A percentile compares a stretch with the other conserved stretches of the same genome.
Evolutionary conservation across 148 eudicot genomes (phyloP).

Genomic region (Dysphania ambrosioides): DNA sequence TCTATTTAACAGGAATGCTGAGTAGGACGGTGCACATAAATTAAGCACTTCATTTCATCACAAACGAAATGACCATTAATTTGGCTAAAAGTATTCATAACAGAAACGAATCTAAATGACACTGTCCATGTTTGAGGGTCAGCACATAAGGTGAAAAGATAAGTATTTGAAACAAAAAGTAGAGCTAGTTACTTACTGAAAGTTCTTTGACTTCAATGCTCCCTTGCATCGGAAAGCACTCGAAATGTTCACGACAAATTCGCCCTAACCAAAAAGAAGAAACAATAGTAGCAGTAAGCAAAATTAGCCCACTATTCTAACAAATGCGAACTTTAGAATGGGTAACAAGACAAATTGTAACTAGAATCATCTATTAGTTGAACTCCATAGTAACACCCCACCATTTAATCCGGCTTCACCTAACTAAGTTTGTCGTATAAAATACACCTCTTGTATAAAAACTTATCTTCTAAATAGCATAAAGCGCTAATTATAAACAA

Average conservation of each 20-base stretch:
- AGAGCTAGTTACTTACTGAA: slow-evolving; percentile 59
- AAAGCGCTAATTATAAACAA: too few relatives aligned
- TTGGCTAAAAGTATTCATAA: too few relatives aligned
- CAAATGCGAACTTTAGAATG: too few relatives aligned
- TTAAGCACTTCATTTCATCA: neutral
- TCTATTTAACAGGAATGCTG: neutral
- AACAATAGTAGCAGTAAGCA: neutral
- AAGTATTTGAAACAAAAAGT: too few relatives aligned
- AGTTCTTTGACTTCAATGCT: slow-evolving; percentile 43
- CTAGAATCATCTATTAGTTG: neutral
- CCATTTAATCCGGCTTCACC: too few relatives aligned
- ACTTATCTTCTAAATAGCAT: too few relatives aligned
- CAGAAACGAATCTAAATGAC: too few relatives aligned
- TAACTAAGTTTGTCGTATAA: neutral
- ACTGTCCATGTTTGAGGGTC: neutral
- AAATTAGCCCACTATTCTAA: neutral
- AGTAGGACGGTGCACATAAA: neutral
- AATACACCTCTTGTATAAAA: neutral
- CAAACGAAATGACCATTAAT: too few relatives aligned
- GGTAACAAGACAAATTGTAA: too few relatives aligned
- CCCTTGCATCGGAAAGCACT: slow-evolving; percentile 52
- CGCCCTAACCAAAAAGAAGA: slow-evolving; percentile 31
- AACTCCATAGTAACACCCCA: too few relatives aligned
- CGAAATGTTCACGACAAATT: slow-evolving; percentile 43
- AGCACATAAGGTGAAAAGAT: neutral